Conservation (phyloP, 768 basidiomycete species). For the Saitozyma sp. region DNA sequence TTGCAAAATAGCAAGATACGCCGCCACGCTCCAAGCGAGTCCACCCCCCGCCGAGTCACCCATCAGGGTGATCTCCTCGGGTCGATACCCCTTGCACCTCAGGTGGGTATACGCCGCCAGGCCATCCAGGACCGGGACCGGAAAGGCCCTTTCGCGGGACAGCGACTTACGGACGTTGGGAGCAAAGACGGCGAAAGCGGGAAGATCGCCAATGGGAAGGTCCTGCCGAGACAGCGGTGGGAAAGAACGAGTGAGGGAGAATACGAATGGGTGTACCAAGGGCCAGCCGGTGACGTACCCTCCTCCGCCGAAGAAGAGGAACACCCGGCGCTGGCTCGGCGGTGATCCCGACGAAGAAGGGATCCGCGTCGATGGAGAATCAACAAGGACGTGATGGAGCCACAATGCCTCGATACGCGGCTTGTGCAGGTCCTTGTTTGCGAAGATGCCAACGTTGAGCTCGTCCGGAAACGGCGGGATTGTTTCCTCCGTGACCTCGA, state of each 20-base stretch:
- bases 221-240: not conserved
- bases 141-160: constrained; percentile 62
- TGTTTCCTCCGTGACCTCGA: not conserved
- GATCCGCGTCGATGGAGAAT: not conserved
- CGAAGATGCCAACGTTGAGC: not conserved
- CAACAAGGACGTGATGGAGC: not conserved
- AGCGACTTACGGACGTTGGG: constrained; percentile 9
- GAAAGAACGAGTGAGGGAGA: constrained; percentile 8
- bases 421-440: not conserved
- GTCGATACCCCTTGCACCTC: not conserved
- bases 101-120: constrained; percentile 62
- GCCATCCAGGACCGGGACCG: constrained; percentile 72
- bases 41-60: constrained; percentile 20
- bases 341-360: not conserved
- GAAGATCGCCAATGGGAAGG: not conserved
- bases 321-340: not conserved
- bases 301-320: constrained; percentile 21
- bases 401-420: not conserved
- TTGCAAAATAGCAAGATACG: constrained; percentile 12
- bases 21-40: constrained; percentile 11
- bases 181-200: constrained; percentile 4
- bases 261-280: constrained; percentile 13
- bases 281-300: constrained; percentile 21
- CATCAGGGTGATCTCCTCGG: constrained; percentile 14
- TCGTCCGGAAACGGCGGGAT: not conserved